Evolutionary conservation across 202 grass and related monocot genomes (phyloP), one percentile per base, ranked within the genome.

Genomic region (Zizania palustris): DNA sequence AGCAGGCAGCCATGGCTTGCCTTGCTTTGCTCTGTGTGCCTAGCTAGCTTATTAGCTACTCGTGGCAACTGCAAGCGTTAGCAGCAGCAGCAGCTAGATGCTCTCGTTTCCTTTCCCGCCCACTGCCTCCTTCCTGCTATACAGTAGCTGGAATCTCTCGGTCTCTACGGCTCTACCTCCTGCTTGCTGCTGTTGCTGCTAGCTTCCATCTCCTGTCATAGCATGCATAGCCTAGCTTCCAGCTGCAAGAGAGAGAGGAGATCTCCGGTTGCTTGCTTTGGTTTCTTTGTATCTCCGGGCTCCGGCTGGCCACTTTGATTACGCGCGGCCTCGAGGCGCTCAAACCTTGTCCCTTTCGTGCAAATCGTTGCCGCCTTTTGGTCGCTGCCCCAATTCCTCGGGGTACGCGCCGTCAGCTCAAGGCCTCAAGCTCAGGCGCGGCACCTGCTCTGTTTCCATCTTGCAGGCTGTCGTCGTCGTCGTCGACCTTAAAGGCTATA

Each of bases 311-410:
- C 35, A 58, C 65, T 83, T 78, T 68, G 80, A 83, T 78, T 39
- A 22, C 28, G 49, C 11, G 42, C 49, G 28, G 18, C 67, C 45
- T 64, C 65, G 34, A 64, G 75, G 34, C 56, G 60, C 64, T 75
- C 40, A 35, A 63, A 60, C 55, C 57, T 65, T 77, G 67, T 54
- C 67, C 60, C 43, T 73, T 66, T 62, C 78, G 45, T 49, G 73
- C 78, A 59, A 86, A 58, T 14, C 79, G 50, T 71, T 87, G 80
- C 54, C 14, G 54, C 80, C 74, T 87, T 79, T 79, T 83, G 68
- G 69, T 83, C 69, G 18, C 80, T 60, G 28, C 28, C 2, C 28
- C 0, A 28, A 28, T 41, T 21, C 46, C 74, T 79, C 69, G 85
- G 69, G 9, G 63, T 4, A 35, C 69, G 85, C 63, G 78, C 60